These are phyloP conservation scores for Cupressus sempervirens DNA, from an alignment of 75 land plant species.

Conservation along the genomic window DNA sequence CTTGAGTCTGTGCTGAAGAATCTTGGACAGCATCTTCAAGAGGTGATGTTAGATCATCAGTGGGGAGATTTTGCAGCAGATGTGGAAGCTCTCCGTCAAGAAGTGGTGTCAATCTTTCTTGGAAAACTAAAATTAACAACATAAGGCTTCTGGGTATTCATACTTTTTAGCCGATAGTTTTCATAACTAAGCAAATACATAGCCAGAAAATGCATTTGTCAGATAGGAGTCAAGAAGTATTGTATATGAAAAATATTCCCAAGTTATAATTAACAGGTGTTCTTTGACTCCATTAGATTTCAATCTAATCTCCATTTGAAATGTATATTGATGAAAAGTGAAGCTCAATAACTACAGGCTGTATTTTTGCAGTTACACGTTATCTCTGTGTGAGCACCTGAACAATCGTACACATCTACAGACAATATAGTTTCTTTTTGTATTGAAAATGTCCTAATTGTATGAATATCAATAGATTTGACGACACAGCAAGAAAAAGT, in stretches of 20 bases:
- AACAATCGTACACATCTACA: neutral
- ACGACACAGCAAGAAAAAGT: too few relatives aligned
- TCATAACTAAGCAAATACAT: neutral
- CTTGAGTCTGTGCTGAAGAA: slow-evolving; percentile 52
- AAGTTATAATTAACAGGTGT: neutral
- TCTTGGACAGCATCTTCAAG: slow-evolving; percentile 40
- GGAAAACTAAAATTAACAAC: slow-evolving; percentile 26
- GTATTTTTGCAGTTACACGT: neutral
- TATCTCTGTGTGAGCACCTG: neutral
- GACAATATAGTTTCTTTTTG: neutral
- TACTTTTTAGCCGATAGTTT: neutral
- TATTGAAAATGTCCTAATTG: neutral
- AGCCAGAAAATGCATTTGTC: neutral
- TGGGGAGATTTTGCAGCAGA: slow-evolving; percentile 57
- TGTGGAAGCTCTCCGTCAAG: slow-evolving; percentile 58
- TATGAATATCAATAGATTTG: neutral
- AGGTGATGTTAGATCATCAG: slow-evolving; percentile 38
- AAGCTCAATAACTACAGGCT: neutral
- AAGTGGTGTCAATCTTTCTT: slow-evolving; percentile 49
- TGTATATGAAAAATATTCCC: neutral
- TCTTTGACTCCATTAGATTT: neutral
- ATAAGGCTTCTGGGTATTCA: neutral
- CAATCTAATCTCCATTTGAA: neutral
- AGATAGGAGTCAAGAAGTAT: neutral
- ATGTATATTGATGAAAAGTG: neutral